Percentiles rank a stretch among this genome's conserved stretches.
These are phyloP conservation scores for Globisporangium paroecandrum DNA, from an alignment of 352 stramenopile genomes.

Conservation along the genomic window DNA sequence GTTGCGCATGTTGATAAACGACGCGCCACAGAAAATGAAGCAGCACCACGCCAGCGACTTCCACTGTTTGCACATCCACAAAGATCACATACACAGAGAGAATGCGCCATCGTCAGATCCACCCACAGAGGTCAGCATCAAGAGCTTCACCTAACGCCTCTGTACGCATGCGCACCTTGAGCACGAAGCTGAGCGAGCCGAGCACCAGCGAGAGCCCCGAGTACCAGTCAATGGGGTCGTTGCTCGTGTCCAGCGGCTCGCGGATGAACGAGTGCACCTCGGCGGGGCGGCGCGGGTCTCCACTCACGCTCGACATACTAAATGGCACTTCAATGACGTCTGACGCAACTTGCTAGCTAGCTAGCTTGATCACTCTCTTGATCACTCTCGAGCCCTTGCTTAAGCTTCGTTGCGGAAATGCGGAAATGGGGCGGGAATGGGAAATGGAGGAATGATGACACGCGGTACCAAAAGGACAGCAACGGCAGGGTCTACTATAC, in stretches of 20 bases:
- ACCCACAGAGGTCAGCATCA: neutral
- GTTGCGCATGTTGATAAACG: slow-evolving; percentile 61
- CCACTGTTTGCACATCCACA: slow-evolving; percentile 28
- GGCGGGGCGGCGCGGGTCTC: slow-evolving; percentile 57
- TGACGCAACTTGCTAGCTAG: too few species aligned
- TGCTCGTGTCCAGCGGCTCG: slow-evolving; percentile 36
- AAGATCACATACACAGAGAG: neutral
- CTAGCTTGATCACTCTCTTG: neutral
- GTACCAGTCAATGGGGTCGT: slow-evolving; percentile 55
- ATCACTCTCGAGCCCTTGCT: neutral
- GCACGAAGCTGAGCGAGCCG: slow-evolving; percentile 52
- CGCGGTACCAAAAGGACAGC: neutral
- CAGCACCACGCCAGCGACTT: slow-evolving; percentile 65
- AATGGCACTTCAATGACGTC: neutral
- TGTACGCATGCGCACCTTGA: slow-evolving; percentile 40
- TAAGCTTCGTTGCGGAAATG: neutral
- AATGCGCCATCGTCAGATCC: neutral
- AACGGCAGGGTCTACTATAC: neutral
- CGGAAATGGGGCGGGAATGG: neutral
- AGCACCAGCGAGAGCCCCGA: slow-evolving; percentile 59
- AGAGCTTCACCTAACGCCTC: neutral
- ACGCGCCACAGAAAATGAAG: slow-evolving; percentile 59
- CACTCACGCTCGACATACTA: slow-evolving; percentile 21
- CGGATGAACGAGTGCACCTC: slow-evolving; percentile 73
- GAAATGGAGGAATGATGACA: neutral